A percentile compares a stretch with the other conserved stretches of the same genome.
phyloP scores from a whole-genome alignment of 2,329 filamentous ascomycete genomes.

The Hysterium pulicare region DNA sequence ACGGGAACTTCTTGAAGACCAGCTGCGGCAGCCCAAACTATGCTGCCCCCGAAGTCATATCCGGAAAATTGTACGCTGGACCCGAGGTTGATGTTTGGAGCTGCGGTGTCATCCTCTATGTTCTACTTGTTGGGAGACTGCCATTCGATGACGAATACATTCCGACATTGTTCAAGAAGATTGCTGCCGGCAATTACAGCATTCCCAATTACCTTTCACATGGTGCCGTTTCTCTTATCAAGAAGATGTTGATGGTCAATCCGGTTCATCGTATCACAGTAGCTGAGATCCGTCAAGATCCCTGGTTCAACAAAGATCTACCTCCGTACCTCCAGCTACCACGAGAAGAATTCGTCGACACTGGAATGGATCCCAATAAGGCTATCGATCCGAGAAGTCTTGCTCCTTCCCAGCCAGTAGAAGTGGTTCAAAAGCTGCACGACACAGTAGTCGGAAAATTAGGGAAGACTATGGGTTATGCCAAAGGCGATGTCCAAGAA shows the following conservation, averaged over 20 bases:
- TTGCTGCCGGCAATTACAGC: slow-evolving; percentile 88
- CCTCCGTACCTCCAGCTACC: slow-evolving; percentile 83
- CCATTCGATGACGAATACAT: slow-evolving; percentile 99
- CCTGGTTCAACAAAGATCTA: slow-evolving; percentile 88
- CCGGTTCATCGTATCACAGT: slow-evolving; percentile 93
- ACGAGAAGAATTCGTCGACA: slow-evolving; percentile 87
- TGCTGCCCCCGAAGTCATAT: slow-evolving; percentile 95
- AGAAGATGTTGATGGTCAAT: slow-evolving; percentile 92
- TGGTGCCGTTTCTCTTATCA: slow-evolving; percentile 78
- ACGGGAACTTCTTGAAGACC: slow-evolving; percentile 97
- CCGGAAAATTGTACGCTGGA: slow-evolving; percentile 93
- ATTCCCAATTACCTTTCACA: slow-evolving; percentile 87
- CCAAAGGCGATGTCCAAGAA: slow-evolving; percentile 90
- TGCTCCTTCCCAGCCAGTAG: slow-evolving; percentile 66
- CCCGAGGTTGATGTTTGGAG: slow-evolving; percentile 99
- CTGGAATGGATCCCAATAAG: slow-evolving; percentile 89
- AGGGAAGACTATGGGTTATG: slow-evolving; percentile 97
- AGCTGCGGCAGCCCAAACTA: slow-evolving; percentile 98
- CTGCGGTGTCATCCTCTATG: slow-evolving; percentile 46
- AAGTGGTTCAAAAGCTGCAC: slow-evolving; percentile 85
- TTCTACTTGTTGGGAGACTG: slow-evolving; percentile 63
- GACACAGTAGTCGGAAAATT: slow-evolving; percentile 92
- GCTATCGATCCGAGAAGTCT: slow-evolving; percentile 81
- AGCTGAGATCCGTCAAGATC: slow-evolving; percentile 85
- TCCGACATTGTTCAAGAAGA: slow-evolving; percentile 95